Evolutionary conservation across 225 moss, liverwort and hornwort genomes (phyloP).

Genomic region (Antitrichia curtipendula): DNA sequence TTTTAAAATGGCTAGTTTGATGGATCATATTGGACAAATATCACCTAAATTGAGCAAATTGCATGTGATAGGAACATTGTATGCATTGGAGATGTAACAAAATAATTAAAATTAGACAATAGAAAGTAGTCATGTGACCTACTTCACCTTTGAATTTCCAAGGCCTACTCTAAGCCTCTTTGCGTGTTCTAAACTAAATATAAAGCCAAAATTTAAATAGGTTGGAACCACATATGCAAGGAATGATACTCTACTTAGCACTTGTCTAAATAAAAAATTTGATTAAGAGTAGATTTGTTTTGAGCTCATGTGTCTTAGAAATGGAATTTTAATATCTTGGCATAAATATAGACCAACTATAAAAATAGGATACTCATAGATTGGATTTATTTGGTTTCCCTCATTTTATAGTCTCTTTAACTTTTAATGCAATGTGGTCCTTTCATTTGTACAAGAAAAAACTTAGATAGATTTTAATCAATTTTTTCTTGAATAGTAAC

Average conservation of each 20-base stretch:
- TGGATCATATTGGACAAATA: neutral
- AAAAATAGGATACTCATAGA: fast-evolving
- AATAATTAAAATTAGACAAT: neutral
- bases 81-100: fast-evolving
- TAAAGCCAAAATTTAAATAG: neutral
- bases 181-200: neutral
- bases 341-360: neutral
- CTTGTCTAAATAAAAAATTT: neutral
- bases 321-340: fast-evolving
- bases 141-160: neutral
- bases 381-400: neutral
- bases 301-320: fast-evolving
- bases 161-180: neutral
- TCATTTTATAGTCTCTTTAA: neutral
- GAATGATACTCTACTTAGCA: fast-evolving
- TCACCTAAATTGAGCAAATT: neutral
- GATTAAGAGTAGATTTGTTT: neutral
- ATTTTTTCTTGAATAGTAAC: neutral
- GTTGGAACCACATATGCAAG: fast-evolving
- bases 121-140: neutral
- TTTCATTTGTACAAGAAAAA: fast-evolving
- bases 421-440: too few relatives aligned
- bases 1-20: neutral
- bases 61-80: neutral
- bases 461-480: neutral